A percentile compares a stretch with the other conserved stretches of the same genome.
Evolutionary conservation across 1,284 basidiomycete species (phyloP).

Genomic region (Rhodofomes roseus): DNA sequence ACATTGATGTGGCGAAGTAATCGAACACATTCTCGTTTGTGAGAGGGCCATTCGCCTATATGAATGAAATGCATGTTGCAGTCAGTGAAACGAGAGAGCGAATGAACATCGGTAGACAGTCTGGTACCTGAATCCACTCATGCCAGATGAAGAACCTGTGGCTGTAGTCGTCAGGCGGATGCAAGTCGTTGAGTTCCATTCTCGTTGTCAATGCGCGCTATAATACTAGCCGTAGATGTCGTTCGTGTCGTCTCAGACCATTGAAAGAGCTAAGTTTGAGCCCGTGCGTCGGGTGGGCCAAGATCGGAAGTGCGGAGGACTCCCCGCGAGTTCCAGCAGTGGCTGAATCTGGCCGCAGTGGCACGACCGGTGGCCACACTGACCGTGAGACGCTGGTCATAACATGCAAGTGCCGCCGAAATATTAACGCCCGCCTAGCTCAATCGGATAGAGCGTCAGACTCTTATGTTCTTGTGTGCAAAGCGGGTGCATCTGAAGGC

Average conservation of each 20-base stretch:
- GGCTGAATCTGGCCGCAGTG: too few species aligned
- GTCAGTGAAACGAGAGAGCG: neutral
- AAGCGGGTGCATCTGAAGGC: slow-evolving; percentile 22
- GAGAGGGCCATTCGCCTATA: slow-evolving; percentile 74
- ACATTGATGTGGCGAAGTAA: slow-evolving; percentile 83
- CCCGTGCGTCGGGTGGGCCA: too few species aligned
- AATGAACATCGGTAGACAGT: slow-evolving; percentile 1
- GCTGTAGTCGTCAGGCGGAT: slow-evolving; percentile 74
- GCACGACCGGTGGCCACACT: too few species aligned
- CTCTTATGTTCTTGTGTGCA: slow-evolving; percentile 31
- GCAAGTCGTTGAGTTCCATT: slow-evolving; percentile 71
- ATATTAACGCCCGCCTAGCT: slow-evolving; percentile 69
- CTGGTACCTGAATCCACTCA: slow-evolving; percentile 71
- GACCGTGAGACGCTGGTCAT: too few species aligned
- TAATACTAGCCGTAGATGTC: too few species aligned
- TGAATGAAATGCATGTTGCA: slow-evolving; percentile 14
- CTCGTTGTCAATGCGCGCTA: neutral
- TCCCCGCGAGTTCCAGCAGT: too few species aligned
- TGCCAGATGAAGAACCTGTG: slow-evolving; percentile 84
- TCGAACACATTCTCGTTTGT: slow-evolving; percentile 77
- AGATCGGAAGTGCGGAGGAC: too few species aligned
- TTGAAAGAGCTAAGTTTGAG: too few species aligned
- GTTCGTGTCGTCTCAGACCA: too few species aligned
- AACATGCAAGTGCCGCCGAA: too few species aligned
- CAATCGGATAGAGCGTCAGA: slow-evolving; percentile 88